phyloP scores from a whole-genome alignment of 768 basidiomycete genomes.

The Suillus placidus region DNA sequence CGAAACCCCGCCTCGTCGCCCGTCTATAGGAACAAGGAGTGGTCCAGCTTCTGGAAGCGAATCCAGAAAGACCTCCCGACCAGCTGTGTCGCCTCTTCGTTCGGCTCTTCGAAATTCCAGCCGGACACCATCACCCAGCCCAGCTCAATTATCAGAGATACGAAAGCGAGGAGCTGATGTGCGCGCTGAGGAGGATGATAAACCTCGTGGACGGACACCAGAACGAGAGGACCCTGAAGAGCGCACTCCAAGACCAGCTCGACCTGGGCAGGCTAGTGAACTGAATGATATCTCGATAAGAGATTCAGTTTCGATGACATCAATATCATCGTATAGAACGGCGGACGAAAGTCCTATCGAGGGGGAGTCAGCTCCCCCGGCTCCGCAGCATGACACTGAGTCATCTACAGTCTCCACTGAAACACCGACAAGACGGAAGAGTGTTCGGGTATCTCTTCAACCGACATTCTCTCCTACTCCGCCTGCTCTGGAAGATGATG shows the following conservation, averaged over 20 bases:
- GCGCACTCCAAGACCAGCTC: not conserved
- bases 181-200: not conserved
- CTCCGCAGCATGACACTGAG: not conserved
- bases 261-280: not conserved
- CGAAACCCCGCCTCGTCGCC: not conserved
- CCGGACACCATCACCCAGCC: constrained; percentile 51
- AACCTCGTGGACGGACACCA: constrained; percentile 3
- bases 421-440: constrained; percentile 51
- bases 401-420: constrained; percentile 23
- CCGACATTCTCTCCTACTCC: constrained; percentile 78
- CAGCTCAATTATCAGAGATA: constrained; percentile 9
- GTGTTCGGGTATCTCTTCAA: constrained; percentile 75
- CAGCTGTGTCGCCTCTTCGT: constrained; percentile 53
- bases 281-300: constrained; percentile 35
- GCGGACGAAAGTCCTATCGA: constrained; percentile 55
- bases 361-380: constrained; percentile 20
- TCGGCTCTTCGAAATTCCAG: constrained; percentile 64
- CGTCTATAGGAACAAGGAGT: not conserved
- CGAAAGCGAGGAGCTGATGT: not conserved
- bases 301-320: constrained; percentile 39
- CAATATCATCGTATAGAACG: constrained; percentile 69
- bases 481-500: constrained; percentile 54
- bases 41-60: not conserved
- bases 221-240: constrained; percentile 9
- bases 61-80: constrained; percentile 18